phyloP scores from a whole-genome alignment of 2,329 filamentous ascomycete species.

The Amylocarpus encephaloides region DNA sequence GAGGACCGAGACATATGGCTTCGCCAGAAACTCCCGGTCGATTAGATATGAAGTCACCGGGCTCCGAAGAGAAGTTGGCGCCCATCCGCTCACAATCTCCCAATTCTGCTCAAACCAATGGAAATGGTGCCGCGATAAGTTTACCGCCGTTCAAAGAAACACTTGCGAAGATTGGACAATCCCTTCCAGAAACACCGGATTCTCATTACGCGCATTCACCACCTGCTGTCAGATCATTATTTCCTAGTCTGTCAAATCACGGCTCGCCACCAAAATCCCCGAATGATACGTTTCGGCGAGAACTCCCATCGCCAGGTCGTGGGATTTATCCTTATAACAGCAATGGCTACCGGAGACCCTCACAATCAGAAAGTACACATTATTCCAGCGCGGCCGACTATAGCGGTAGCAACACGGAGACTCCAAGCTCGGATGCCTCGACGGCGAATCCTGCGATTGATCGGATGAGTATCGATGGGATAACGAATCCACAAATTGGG shows the following conservation, averaged over 20 bases:
- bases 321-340: constrained; percentile 10
- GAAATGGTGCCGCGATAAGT: constrained; percentile 24
- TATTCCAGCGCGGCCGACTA: constrained; percentile 25
- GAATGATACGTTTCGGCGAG: constrained; percentile 35
- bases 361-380: constrained; percentile 21
- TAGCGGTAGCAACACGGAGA: constrained; percentile 36
- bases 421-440: constrained; percentile 41
- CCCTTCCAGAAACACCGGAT: constrained; percentile 16
- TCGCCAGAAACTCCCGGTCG: constrained; percentile 16
- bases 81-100: constrained; percentile 26
- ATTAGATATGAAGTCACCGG: constrained; percentile 14
- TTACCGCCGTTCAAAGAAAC: constrained; percentile 28
- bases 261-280: constrained; percentile 29
- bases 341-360: constrained; percentile 21
- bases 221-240: constrained; percentile 19
- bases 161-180: constrained; percentile 27
- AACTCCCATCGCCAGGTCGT: constrained; percentile 34
- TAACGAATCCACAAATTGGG: constrained; percentile 47
- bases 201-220: constrained; percentile 27
- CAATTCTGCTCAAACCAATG: constrained; percentile 23
- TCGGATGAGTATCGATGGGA: constrained; percentile 52
- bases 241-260: constrained; percentile 20
- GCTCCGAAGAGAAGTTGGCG: constrained; percentile 25
- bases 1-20: constrained; percentile 2
- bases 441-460: constrained; percentile 42